Evolutionary conservation across 176 grass and related monocot species (phyloP).

Genomic region (Saccharum officinarum): DNA sequence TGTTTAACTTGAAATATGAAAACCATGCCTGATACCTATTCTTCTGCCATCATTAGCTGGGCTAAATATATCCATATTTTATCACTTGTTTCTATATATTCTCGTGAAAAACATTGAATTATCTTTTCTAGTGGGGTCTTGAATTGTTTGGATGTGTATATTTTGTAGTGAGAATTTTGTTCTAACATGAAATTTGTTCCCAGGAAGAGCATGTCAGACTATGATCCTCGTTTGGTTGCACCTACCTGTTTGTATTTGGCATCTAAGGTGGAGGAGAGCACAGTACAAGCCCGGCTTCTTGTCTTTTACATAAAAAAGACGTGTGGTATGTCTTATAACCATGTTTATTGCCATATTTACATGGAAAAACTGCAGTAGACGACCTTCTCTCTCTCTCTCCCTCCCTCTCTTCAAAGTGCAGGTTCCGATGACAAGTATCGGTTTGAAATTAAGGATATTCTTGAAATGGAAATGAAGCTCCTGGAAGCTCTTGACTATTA

Average conservation of each 20-base stretch:
- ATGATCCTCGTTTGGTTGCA: slow-evolving; percentile 89
- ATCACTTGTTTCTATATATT: not conserved
- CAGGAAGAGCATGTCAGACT: slow-evolving; percentile 92
- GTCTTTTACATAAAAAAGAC: slow-evolving; percentile 99
- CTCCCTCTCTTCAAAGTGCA: slow-evolving; percentile 6
- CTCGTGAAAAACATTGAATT: not conserved
- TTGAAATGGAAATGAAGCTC: slow-evolving; percentile 99
- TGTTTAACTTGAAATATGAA: not conserved
- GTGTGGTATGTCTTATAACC: slow-evolving; percentile 50
- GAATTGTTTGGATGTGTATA: not conserved
- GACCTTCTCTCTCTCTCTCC: not conserved
- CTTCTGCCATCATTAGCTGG: slow-evolving; percentile 8
- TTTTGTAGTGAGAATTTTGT: not conserved
- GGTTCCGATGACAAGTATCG: slow-evolving; percentile 83
- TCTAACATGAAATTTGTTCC: slow-evolving; percentile 13
- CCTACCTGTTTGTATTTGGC: slow-evolving; percentile 98
- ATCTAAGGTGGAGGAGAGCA: slow-evolving; percentile 96
- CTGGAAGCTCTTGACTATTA: slow-evolving; percentile 96
- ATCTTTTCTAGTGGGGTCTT: not conserved
- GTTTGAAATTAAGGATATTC: slow-evolving; percentile 99
- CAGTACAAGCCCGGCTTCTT: slow-evolving; percentile 95
- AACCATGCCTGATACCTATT: not conserved
- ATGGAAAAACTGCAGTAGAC: slow-evolving; percentile 20
- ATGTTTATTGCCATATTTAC: not conserved
- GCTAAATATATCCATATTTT: not conserved